Evolutionary conservation across 345 rosid species (phyloP).

Genomic region (Boechera retrofracta): DNA sequence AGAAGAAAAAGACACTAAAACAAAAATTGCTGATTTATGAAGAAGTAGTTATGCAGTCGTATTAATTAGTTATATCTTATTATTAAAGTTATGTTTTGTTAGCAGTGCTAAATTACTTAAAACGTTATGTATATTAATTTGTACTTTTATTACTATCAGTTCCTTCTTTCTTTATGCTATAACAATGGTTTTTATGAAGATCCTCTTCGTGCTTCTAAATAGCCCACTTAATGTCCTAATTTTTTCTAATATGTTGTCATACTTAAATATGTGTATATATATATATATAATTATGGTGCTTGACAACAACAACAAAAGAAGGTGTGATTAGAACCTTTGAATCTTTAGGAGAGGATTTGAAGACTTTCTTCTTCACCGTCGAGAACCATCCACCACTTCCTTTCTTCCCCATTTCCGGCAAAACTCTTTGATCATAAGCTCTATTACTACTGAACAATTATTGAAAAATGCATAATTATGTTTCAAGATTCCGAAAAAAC

Average conservation of each 20-base stretch:
- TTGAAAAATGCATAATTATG: neutral
- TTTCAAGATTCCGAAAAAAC: neutral
- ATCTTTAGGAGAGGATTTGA: conserved; percentile 72
- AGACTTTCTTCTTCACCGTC: conserved; percentile 81
- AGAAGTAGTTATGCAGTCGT: conserved; percentile 36
- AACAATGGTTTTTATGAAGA: neutral
- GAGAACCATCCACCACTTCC: conserved; percentile 83
- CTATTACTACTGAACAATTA: neutral
- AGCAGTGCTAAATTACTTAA: neutral
- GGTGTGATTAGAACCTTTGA: conserved; percentile 54
- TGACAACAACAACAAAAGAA: neutral
- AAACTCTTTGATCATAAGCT: conserved; percentile 26
- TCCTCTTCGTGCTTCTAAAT: conserved; percentile 1
- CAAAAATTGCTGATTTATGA: conserved; percentile 35
- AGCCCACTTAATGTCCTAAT: conserved; percentile 8
- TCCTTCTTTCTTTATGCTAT: neutral
- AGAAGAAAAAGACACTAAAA: conserved; percentile 40
- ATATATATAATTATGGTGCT: neutral
- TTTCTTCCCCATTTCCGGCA: conserved; percentile 85
- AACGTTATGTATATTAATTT: neutral
- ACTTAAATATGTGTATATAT: neutral
- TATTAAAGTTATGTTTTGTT: conserved; percentile 23
- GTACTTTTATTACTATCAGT: neutral
- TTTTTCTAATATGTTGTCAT: conserved; percentile 25
- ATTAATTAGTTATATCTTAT: conserved; percentile 5